phyloP scores from a whole-genome alignment of 129 eudicot species.

The Erigeron canadensis region DNA sequence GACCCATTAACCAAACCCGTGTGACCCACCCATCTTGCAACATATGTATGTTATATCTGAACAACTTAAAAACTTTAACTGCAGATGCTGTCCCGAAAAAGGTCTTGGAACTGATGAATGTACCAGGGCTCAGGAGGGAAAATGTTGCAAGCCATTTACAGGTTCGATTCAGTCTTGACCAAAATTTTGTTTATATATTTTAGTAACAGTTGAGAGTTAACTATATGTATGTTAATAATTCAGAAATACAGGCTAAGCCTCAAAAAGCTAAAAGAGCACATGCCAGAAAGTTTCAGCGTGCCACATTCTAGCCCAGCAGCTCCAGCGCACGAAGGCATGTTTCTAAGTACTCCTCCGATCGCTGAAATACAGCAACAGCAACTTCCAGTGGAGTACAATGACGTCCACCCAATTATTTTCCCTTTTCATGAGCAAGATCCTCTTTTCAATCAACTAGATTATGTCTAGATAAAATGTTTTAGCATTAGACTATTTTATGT shows the following conservation, averaged over 20 bases:
- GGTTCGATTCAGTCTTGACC: slow-evolving; percentile 50
- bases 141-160: slow-evolving; percentile 67
- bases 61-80: not conserved
- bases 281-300: not conserved
- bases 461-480: not conserved
- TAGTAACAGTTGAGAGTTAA: not conserved
- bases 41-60: not conserved
- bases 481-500: not conserved
- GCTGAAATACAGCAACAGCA: not conserved
- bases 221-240: slow-evolving; percentile 9
- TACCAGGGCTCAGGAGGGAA: slow-evolving; percentile 45
- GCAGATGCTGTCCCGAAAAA: slow-evolving; percentile 46
- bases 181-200: not conserved
- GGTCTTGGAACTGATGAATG: slow-evolving; percentile 51
- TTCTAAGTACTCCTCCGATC: not conserved
- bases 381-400: not conserved
- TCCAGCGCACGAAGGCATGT: not conserved
- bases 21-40: not conserved
- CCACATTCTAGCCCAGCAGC: not conserved
- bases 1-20: not conserved
- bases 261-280: not conserved
- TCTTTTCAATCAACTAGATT: not conserved
- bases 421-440: not conserved
- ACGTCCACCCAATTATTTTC: not conserved
- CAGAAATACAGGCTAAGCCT: slow-evolving; percentile 31